Evolutionary conservation across 139 green algal species (phyloP), one percentile per base, ranked within the genome.

Genomic region (Ulvella scutata): DNA sequence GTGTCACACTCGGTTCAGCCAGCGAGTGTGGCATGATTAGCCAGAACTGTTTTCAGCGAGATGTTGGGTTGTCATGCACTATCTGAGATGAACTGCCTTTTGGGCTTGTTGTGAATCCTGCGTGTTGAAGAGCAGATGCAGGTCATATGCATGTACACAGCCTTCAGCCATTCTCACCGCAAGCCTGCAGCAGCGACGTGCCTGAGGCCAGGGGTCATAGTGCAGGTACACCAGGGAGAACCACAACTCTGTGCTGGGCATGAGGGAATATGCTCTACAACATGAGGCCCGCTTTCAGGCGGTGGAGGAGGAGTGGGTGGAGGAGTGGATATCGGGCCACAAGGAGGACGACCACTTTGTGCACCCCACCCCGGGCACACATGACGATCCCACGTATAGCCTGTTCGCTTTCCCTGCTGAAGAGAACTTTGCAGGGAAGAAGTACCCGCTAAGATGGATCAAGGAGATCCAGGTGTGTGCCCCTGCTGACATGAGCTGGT

Each of bases 171-270:
- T n/a, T n/a, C n/a, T n/a, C n/a, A n/a, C n/a, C n/a, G n/a, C n/a
- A n/a, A n/a, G n/a, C n/a, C n/a, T n/a, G n/a, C n/a, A n/a, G n/a
- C n/a, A n/a, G n/a, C n/a, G n/a, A n/a, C n/a, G n/a, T n/a, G n/a
- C n/a, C n/a, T n/a, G n/a, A n/a, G n/a, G n/a, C n/a, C n/a, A n/a
- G n/a, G n/a, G n/a, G 51, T 67, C 1, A 26, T 67, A 9, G 13
- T 84, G 74, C 75, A 78, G 78, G 28, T 92, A 90, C 79, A 81
- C 90, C 26, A 72, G 78, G 4, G 82, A 89, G 74, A 92, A 92
- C 80, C 89, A 94, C 80, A 93, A 92, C 88, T 87, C 79, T 62
- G 85, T 94, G 80, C 82, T 93, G 43, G 88, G 89, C 72, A 82
- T 93, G 9, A 81, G 89, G 2, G 83, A 92, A 72, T 90, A 90